A percentile compares a stretch with the other conserved stretches of the same genome.
These are phyloP conservation scores for Pseudocercospora macadamiae DNA, from an alignment of 2,329 filamentous ascomycete species.

Conservation along the genomic window DNA sequence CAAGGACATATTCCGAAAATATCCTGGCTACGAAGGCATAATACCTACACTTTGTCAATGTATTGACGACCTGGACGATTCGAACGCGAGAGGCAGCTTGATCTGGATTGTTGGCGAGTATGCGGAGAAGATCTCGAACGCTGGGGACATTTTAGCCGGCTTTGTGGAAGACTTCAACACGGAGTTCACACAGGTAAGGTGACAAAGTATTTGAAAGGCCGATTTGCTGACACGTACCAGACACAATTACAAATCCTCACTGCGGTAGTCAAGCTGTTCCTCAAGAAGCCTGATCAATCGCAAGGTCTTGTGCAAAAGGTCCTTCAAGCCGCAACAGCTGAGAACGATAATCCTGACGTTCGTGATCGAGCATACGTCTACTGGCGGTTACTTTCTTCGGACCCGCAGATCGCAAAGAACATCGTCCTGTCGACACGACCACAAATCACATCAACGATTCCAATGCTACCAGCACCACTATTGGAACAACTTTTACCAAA, in stretches of 20 bases:
- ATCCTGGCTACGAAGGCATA: slow-evolving; percentile 96
- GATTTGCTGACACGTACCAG: slow-evolving; percentile 52
- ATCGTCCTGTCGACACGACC: slow-evolving; percentile 94
- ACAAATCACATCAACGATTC: slow-evolving; percentile 91
- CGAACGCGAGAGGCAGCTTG: slow-evolving; percentile 82
- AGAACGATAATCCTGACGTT: slow-evolving; percentile 97
- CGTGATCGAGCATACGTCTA: slow-evolving; percentile 97
- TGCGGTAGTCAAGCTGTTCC: slow-evolving; percentile 93
- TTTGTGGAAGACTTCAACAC: slow-evolving; percentile 96
- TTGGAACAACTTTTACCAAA: slow-evolving; percentile 89
- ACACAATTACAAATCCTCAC: slow-evolving; percentile 98
- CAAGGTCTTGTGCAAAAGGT: slow-evolving; percentile 93
- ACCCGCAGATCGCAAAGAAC: slow-evolving; percentile 86
- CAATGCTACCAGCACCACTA: slow-evolving; percentile 77
- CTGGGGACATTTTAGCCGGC: slow-evolving; percentile 86
- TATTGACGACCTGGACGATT: slow-evolving; percentile 95
- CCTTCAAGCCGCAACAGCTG: slow-evolving; percentile 85
- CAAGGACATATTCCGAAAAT: slow-evolving; percentile 97
- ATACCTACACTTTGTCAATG: slow-evolving; percentile 95
- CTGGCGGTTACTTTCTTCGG: slow-evolving; percentile 92
- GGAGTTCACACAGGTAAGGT: slow-evolving; percentile 84
- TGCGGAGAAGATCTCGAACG: slow-evolving; percentile 98
- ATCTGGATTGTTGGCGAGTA: slow-evolving; percentile 99
- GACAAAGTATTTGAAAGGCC: not conserved
- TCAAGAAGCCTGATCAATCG: slow-evolving; percentile 92